Evolutionary conservation across 2,329 filamentous ascomycete genomes (phyloP), one percentile per base, ranked within the genome.

Genomic region (Geoglossum cookeanum): DNA sequence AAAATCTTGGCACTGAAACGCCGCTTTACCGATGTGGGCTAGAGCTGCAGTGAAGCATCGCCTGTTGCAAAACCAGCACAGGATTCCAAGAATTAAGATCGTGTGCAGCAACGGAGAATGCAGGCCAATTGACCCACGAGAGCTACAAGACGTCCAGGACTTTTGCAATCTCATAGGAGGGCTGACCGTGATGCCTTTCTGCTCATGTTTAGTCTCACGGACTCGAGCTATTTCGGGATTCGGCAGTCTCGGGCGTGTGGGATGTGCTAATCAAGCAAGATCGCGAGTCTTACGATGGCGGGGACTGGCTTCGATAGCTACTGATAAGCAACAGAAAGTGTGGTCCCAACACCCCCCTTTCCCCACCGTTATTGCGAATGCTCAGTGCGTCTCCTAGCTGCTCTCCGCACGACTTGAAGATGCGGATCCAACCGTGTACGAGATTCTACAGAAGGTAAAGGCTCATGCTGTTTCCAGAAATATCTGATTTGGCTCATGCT

Each of bases 271-370:
- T 33, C 32, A 53, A n/a, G 17, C 49, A 17, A 35, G 9, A 22
- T 22, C 30, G 30, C 49, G 49, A 27, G 37, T 17, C 1, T 8
- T 53, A 35, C 8, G 47, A 22, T 54, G 39, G 39, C 42, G 55
- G 22, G 44, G 44, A 9, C 17, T 57, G 55, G 33, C 42, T 11
- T 53, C 42, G 7, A 3, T 57, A 17, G 56, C 55, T 4, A 56
- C 39, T 39, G 57, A 58, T 57, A 54, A 39, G n/a, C 57, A 58
- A 22, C 57, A 58, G 32, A 58, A 57, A 44, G 57, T 58, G 37
- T 27, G 39, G 11, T 1, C 27, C 15, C n/a, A 8, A 32, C 13
- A n/a, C 22, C 9, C 15, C 17, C 17, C 22, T 15, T 17, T 29
- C 22, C 13, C 8, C 35, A n/a, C 9, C 17, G 17, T 11, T 4